A percentile compares a stretch with the other conserved stretches of the same genome.
These are phyloP conservation scores for Echinosophora koreensis DNA, from an alignment of 306 rosid species.

Conservation along the genomic window DNA sequence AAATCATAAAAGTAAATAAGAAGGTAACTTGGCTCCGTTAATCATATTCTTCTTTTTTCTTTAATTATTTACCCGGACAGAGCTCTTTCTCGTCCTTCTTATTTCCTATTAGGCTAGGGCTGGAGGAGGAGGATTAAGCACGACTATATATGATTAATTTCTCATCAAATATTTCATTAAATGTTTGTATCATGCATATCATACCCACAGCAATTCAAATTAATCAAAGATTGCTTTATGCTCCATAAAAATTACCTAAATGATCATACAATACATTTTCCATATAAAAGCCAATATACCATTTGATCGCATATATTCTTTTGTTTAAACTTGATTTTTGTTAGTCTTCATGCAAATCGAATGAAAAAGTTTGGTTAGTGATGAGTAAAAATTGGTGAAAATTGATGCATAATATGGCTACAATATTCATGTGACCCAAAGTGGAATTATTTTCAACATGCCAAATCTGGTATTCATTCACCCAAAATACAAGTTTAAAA, in stretches of 20 bases:
- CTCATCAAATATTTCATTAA: not conserved
- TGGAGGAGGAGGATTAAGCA: not conserved
- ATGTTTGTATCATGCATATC: not conserved
- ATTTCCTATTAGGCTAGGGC: constrained; percentile 4
- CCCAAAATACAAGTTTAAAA: not conserved
- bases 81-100: constrained; percentile 16
- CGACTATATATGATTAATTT: not conserved
- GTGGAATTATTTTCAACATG: not conserved
- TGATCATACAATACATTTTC: not conserved
- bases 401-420: not conserved
- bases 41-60: not conserved
- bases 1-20: constrained; percentile 16
- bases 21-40: not conserved
- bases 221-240: not conserved
- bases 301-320: constrained; percentile 8
- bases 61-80: not conserved
- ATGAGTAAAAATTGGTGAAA: not conserved
- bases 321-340: not conserved
- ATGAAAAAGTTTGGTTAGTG: not conserved
- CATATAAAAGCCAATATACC: constrained; percentile 11
- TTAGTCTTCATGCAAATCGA: not conserved
- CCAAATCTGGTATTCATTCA: not conserved
- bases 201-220: not conserved
- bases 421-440: not conserved
- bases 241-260: not conserved